Evolutionary conservation across 2,329 filamentous ascomycete genomes (phyloP).

Genomic region (Chalara sp.): DNA sequence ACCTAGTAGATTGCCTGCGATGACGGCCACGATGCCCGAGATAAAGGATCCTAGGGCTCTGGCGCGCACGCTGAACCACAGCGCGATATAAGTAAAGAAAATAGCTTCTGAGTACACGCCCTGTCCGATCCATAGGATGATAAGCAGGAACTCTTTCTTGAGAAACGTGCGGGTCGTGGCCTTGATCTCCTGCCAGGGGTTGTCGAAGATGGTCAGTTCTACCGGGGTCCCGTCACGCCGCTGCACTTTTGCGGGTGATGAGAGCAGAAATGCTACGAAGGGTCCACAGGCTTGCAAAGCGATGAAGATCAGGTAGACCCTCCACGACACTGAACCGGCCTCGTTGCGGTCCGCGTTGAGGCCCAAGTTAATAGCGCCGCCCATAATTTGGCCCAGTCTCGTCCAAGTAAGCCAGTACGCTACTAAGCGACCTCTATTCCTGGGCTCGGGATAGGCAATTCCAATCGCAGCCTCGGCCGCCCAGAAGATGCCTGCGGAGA

Average conservation of each 20-base stretch:
- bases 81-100: constrained; percentile 60
- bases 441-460: constrained; percentile 64
- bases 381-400: constrained; percentile 60
- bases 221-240: constrained; percentile 59
- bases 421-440: constrained; percentile 56
- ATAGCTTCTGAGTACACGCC: constrained; percentile 66
- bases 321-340: constrained; percentile 61
- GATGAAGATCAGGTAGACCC: constrained; percentile 64
- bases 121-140: constrained; percentile 63
- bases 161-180: constrained; percentile 52
- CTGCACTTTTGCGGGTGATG: constrained; percentile 53
- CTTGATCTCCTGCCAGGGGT: constrained; percentile 52
- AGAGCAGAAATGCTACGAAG: constrained; percentile 57
- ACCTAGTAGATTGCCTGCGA: constrained; percentile 59
- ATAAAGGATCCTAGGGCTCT: constrained; percentile 66
- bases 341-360: constrained; percentile 51
- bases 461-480: constrained; percentile 69
- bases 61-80: constrained; percentile 66
- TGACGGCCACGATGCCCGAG: constrained; percentile 60
- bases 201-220: constrained; percentile 47
- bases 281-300: constrained; percentile 60
- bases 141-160: constrained; percentile 53
- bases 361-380: constrained; percentile 65
- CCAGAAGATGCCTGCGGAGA: constrained; percentile 63
- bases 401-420: constrained; percentile 60